Conservation (phyloP, 495 filamentous ascomycete genomes). For the Trypethelium eluteriae region DNA sequence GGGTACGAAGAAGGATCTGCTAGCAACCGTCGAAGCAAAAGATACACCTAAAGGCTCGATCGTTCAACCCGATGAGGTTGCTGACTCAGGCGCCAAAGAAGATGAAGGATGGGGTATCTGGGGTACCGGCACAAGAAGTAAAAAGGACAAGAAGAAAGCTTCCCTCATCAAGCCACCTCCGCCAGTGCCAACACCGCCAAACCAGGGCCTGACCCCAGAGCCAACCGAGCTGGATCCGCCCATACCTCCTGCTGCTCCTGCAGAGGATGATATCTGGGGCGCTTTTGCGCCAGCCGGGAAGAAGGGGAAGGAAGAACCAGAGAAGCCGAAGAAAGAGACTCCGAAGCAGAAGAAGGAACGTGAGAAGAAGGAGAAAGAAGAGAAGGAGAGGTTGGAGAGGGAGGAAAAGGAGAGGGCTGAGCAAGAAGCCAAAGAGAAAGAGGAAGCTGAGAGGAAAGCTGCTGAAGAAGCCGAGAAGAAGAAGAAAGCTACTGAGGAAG, state of each 20-base stretch:
- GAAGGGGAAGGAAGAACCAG: conserved; percentile 25
- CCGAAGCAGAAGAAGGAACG: background rate
- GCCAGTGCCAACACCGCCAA: conserved; percentile 31
- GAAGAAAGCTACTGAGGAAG: background rate
- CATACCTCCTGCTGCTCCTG: conserved; percentile 17
- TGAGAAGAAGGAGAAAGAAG: conserved; percentile 14
- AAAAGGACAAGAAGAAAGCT: conserved; percentile 32
- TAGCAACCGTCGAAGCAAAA: conserved; percentile 22
- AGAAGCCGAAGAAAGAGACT: conserved; percentile 16
- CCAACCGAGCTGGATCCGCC: conserved; percentile 20
- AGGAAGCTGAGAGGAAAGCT: conserved; percentile 3
- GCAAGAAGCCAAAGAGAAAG: conserved; percentile 13
- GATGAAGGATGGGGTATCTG: conserved; percentile 20
- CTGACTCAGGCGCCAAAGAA: conserved; percentile 26
- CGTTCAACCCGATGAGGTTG: conserved; percentile 23
- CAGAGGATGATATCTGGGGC: conserved; percentile 25
- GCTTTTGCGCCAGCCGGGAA: conserved; percentile 9
- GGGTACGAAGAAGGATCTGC: conserved; percentile 24
- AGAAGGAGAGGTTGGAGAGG: conserved; percentile 14
- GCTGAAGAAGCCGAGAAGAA: conserved; percentile 2
- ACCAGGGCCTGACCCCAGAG: conserved; percentile 19
- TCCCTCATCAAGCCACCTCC: conserved; percentile 24
- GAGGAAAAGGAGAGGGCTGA: conserved; percentile 16
- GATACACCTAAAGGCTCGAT: conserved; percentile 16
- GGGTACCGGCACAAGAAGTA: conserved; percentile 13